Conservation (phyloP, 371 early-diverging fungal genomes). For the Mucor circinelloides region DNA sequence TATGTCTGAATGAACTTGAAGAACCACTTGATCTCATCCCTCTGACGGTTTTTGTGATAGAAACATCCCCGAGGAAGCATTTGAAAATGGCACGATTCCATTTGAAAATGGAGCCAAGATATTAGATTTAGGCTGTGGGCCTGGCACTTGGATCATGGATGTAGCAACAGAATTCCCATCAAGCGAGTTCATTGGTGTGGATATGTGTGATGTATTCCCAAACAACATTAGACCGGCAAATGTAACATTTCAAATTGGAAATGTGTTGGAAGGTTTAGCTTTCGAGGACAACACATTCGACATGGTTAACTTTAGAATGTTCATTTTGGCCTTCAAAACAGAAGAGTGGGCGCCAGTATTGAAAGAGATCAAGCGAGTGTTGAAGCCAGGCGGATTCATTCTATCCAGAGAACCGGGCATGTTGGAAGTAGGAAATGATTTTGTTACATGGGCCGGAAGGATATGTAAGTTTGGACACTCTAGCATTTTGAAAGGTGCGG, state of each 20-base stretch:
- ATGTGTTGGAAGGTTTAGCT: conserved; percentile 52
- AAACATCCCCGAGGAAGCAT: conserved; percentile 15
- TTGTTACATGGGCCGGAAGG: conserved; percentile 33
- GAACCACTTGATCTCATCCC: neutral
- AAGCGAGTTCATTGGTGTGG: conserved; percentile 56
- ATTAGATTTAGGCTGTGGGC: conserved; percentile 56
- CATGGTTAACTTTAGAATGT: conserved; percentile 57
- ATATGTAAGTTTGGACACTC: conserved; percentile 25
- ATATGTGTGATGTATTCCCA: conserved; percentile 60
- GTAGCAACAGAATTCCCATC: conserved; percentile 60
- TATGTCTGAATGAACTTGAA: neutral
- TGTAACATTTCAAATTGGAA: conserved; percentile 41
- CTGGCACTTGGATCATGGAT: conserved; percentile 63
- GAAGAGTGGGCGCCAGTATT: conserved; percentile 53
- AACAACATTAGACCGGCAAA: conserved; percentile 49
- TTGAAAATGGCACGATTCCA: neutral
- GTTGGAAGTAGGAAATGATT: conserved; percentile 37
- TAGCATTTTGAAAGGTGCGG: neutral
- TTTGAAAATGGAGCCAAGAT: conserved; percentile 23
- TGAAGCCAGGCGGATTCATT: conserved; percentile 63
- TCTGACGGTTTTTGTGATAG: neutral
- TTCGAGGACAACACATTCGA: conserved; percentile 64
- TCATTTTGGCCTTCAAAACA: conserved; percentile 51
- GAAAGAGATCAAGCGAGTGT: conserved; percentile 52
- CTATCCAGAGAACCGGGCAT: conserved; percentile 51